A percentile compares a stretch with the other conserved stretches of the same genome.
Conservation (phyloP, 345 rosid genomes). For the Atalantia buxifolia region DNA sequence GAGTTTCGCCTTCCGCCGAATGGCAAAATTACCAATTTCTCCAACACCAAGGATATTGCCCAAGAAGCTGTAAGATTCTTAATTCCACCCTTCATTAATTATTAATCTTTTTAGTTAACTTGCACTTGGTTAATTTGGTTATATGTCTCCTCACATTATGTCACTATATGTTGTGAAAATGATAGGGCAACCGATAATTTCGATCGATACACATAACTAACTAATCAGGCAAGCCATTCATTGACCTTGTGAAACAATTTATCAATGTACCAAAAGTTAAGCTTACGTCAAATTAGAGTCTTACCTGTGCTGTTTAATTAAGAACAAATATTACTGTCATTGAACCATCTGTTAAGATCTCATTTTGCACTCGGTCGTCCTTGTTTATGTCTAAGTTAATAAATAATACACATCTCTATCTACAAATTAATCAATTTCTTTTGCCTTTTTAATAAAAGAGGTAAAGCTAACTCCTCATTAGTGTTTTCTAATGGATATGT, state of each 20-base stretch:
- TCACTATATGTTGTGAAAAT: background rate
- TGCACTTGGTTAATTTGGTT: background rate
- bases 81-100: background rate
- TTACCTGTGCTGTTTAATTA: background rate
- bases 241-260: background rate
- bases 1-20: constrained; percentile 67
- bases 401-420: background rate
- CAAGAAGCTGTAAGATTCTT: constrained; percentile 62
- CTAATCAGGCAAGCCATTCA: no score
- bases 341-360: no score
- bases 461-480: no score
- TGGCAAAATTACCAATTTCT: constrained; percentile 3
- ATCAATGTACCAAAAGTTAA: no score
- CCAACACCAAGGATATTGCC: constrained; percentile 8
- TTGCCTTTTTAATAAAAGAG: no score
- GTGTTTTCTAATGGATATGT: no score
- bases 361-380: background rate
- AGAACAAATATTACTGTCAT: background rate
- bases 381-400: background rate
- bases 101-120: background rate
- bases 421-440: no score
- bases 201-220: background rate
- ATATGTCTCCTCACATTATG: background rate
- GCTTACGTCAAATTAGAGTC: background rate
- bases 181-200: background rate